These are phyloP conservation scores for Nicotiana attenuata DNA, from an alignment of 257 asterid genomes.

Conservation along the genomic window DNA sequence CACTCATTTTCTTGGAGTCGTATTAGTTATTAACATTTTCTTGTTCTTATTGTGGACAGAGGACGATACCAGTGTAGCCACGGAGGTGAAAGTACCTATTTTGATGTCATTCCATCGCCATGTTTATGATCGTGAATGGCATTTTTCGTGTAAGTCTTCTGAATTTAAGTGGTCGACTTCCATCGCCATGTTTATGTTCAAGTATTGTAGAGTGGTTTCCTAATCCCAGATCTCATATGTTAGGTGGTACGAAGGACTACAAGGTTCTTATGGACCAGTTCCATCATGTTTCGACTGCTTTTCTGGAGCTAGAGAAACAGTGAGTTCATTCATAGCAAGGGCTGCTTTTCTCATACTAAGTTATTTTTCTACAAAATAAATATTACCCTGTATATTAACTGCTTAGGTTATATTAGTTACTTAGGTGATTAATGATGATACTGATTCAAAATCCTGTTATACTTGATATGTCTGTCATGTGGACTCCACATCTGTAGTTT, in stretches of 20 bases:
- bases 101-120: slow-evolving; percentile 75
- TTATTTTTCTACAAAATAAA: neutral
- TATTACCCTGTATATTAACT: neutral
- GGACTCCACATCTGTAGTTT: neutral
- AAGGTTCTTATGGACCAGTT: slow-evolving; percentile 93
- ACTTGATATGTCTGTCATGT: neutral
- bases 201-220: neutral
- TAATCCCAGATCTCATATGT: neutral
- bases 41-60: slow-evolving; percentile 47
- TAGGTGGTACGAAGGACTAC: slow-evolving; percentile 88
- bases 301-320: slow-evolving; percentile 80
- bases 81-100: slow-evolving; percentile 84
- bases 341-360: neutral
- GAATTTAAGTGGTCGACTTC: neutral
- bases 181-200: neutral
- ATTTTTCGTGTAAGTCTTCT: slow-evolving; percentile 76
- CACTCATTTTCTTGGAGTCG: neutral
- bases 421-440: neutral
- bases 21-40: neutral
- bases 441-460: neutral
- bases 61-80: slow-evolving; percentile 89
- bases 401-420: neutral
- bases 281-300: slow-evolving; percentile 79
- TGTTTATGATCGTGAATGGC: slow-evolving; percentile 81
- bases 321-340: slow-evolving; percentile 21